Evolutionary conservation across 1,284 basidiomycete genomes (phyloP).

Genomic region (Rhizoctonia solani): DNA sequence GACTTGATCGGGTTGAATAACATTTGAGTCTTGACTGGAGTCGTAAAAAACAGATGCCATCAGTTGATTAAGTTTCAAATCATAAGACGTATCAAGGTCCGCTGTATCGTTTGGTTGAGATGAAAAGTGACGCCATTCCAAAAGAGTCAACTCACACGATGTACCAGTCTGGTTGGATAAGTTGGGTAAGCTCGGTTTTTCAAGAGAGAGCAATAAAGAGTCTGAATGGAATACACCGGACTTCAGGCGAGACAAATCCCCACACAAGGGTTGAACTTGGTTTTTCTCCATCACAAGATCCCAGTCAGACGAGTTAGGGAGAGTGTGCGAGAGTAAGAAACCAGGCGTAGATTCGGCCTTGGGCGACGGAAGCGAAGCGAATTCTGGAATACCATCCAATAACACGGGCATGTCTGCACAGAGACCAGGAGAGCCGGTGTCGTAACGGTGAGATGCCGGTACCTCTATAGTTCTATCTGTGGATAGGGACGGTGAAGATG

Average conservation of each 20-base stretch:
- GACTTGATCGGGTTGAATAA: neutral
- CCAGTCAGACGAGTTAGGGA: neutral
- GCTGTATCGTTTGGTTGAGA: no score
- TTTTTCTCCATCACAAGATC: neutral
- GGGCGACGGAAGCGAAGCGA: neutral
- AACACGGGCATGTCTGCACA: neutral
- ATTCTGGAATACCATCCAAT: neutral
- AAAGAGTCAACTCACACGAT: neutral
- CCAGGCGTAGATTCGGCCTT: neutral
- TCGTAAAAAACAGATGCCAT: constrained; percentile 17
- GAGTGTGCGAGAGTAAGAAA: no score
- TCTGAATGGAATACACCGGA: neutral
- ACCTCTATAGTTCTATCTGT: neutral
- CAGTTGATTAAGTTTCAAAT: neutral
- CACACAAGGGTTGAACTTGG: neutral
- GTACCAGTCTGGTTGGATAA: neutral
- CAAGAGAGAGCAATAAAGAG: neutral
- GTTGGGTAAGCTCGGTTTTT: neutral
- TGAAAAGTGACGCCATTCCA: no score
- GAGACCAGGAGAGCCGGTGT: neutral
- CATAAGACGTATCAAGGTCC: no score
- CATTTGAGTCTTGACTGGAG: constrained; percentile 11
- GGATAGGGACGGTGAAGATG: constrained; percentile 14
- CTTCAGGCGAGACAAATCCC: neutral
- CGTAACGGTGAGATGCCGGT: neutral